These are phyloP conservation scores for Solanum gracilifrons DNA, from an alignment of 257 asterid species.

Conservation along the genomic window DNA sequence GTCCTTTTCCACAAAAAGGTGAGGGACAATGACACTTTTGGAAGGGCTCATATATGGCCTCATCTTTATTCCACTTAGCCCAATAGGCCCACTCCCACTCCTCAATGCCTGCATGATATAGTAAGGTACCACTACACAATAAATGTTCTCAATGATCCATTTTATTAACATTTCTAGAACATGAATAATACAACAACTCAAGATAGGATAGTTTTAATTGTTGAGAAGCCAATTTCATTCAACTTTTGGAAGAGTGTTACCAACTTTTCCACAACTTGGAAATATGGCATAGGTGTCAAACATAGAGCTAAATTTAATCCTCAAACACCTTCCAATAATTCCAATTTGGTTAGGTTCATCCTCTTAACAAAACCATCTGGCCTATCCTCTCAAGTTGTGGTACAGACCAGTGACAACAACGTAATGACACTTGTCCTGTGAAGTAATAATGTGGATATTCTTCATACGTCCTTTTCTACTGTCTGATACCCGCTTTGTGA, in stretches of 20 bases:
- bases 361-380: background rate
- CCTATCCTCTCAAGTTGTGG: background rate
- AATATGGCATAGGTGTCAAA: background rate
- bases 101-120: background rate
- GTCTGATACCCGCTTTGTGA: rapidly evolving
- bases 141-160: background rate
- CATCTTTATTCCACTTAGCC: background rate
- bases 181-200: background rate
- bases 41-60: background rate
- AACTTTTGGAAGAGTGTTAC: background rate
- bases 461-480: background rate
- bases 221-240: background rate
- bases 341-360: background rate
- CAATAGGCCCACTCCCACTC: background rate
- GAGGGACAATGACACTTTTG: background rate
- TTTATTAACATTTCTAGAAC: background rate
- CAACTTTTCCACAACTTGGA: background rate
- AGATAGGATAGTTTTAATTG: background rate
- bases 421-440: background rate
- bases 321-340: background rate
- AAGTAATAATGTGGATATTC: background rate
- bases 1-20: background rate
- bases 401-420: background rate
- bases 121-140: background rate
- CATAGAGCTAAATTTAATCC: background rate